A percentile compares a stretch with the other conserved stretches of the same genome.
phyloP scores from a whole-genome alignment of 2,329 filamentous ascomycete genomes.

The Calonectria henricotiae region DNA sequence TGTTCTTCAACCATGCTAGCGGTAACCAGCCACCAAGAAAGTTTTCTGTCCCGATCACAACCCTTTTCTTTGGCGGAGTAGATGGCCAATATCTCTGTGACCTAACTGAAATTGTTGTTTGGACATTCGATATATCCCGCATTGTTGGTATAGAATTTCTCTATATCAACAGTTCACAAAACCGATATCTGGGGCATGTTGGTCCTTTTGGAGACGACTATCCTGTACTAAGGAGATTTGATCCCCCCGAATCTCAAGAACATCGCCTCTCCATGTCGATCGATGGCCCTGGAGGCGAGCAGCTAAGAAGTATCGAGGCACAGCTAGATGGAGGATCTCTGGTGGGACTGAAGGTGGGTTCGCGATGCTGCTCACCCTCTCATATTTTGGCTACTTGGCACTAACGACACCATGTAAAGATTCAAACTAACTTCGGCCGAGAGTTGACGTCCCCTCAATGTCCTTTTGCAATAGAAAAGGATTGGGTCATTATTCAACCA shows the following conservation, averaged over 20 bases:
- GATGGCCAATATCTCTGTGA: slow-evolving; percentile 21
- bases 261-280: slow-evolving; percentile 23
- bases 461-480: not conserved
- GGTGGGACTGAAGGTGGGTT: slow-evolving; percentile 36
- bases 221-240: not conserved
- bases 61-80: slow-evolving; percentile 36
- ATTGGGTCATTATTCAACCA: slow-evolving; percentile 34
- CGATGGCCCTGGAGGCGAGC: slow-evolving; percentile 33
- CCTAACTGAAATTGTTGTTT: slow-evolving; percentile 32
- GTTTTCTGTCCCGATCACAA: slow-evolving; percentile 15
- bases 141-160: slow-evolving; percentile 39
- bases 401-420: slow-evolving; percentile 17
- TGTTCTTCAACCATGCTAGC: slow-evolving; percentile 30
- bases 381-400: not conserved
- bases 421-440: slow-evolving; percentile 34
- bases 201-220: slow-evolving; percentile 14
- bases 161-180: slow-evolving; percentile 29
- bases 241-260: not conserved
- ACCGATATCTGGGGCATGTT: slow-evolving; percentile 23
- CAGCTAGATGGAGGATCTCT: not conserved
- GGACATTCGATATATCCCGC: slow-evolving; percentile 25
- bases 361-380: not conserved
- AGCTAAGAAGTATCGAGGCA: slow-evolving; percentile 31
- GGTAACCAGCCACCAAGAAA: slow-evolving; percentile 13
- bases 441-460: slow-evolving; percentile 16